phyloP scores from a whole-genome alignment of 75 land plant species.

The Isoetes taiwanensis region DNA sequence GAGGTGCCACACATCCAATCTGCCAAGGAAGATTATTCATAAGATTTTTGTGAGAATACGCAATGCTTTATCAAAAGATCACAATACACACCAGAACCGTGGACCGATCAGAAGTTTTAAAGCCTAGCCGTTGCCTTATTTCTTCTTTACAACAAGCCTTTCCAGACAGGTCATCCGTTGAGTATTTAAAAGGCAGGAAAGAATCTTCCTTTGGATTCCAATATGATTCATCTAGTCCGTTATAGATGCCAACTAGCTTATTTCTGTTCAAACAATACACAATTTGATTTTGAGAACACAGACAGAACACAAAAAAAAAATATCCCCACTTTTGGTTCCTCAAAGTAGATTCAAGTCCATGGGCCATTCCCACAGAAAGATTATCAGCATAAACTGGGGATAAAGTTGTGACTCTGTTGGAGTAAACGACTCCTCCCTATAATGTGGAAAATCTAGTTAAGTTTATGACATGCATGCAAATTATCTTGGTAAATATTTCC shows the following conservation, averaged over 20 bases:
- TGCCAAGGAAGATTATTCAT: too few relatives aligned
- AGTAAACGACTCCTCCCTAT: slow-evolving; percentile 67
- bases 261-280: too few relatives aligned
- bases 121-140: slow-evolving; percentile 24
- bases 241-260: slow-evolving; percentile 30
- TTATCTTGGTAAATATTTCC: too few relatives aligned
- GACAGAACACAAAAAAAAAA: background rate
- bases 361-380: slow-evolving; percentile 13
- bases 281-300: too few relatives aligned
- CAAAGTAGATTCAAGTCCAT: slow-evolving; percentile 45
- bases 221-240: slow-evolving; percentile 32
- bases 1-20: too few relatives aligned
- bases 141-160: slow-evolving; percentile 33
- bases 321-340: slow-evolving; percentile 34
- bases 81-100: too few relatives aligned
- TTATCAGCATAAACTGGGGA: slow-evolving; percentile 32
- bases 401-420: slow-evolving; percentile 39
- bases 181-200: slow-evolving; percentile 31
- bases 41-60: too few relatives aligned
- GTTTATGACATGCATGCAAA: background rate
- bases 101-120: too few relatives aligned
- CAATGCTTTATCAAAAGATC: too few relatives aligned
- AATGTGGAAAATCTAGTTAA: background rate
- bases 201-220: slow-evolving; percentile 44
- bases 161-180: slow-evolving; percentile 26